Conservation (phyloP, 2,329 filamentous ascomycete genomes). For the Gaeumannomyces tritici region DNA sequence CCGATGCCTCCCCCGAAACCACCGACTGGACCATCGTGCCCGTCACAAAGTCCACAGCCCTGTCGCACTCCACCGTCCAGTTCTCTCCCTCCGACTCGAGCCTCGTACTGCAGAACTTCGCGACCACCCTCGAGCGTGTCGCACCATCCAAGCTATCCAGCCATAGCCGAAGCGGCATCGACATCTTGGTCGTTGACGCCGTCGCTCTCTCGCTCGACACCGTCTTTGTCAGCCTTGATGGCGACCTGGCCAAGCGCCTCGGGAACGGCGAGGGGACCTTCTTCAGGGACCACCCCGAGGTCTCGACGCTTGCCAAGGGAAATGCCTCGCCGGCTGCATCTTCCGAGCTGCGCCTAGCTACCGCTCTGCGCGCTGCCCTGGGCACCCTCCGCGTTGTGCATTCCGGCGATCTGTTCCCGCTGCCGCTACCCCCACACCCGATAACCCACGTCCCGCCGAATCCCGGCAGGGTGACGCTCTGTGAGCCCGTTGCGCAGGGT, state of each 20-base stretch:
- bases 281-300: slow-evolving; percentile 50
- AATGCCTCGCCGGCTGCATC: slow-evolving; percentile 19
- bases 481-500: slow-evolving; percentile 89
- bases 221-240: slow-evolving; percentile 79
- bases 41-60: slow-evolving; percentile 51
- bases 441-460: slow-evolving; percentile 78
- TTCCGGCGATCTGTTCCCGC: slow-evolving; percentile 64
- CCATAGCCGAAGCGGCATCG: slow-evolving; percentile 67
- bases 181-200: slow-evolving; percentile 76
- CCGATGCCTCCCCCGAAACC: slow-evolving; percentile 46
- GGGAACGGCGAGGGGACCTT: slow-evolving; percentile 80
- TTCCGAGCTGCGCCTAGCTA: slow-evolving; percentile 48
- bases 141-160: slow-evolving; percentile 67
- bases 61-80: slow-evolving; percentile 70
- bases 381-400: slow-evolving; percentile 69
- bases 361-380: slow-evolving; percentile 66
- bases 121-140: slow-evolving; percentile 60
- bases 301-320: slow-evolving; percentile 13
- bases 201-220: slow-evolving; percentile 72
- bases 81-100: slow-evolving; percentile 66
- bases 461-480: slow-evolving; percentile 82
- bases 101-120: slow-evolving; percentile 68
- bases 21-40: slow-evolving; percentile 80
- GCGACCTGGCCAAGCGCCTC: slow-evolving; percentile 66
- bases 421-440: slow-evolving; percentile 75